Percentiles rank a stretch among this genome's conserved stretches.
Conservation (phyloP, 1,284 basidiomycete genomes). For the Ceratobasidium sp. region DNA sequence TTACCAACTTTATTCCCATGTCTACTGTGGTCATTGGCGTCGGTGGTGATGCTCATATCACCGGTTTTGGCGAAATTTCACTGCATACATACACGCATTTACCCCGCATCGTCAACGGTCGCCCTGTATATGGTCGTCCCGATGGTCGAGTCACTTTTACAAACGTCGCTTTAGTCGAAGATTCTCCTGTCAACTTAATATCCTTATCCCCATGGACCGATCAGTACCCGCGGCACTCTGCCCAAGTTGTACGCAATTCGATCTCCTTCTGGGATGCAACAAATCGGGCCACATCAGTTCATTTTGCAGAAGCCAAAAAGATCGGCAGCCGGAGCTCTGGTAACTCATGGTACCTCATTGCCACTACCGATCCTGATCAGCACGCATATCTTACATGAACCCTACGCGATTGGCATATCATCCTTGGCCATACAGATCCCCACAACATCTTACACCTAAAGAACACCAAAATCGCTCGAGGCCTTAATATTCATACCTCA, state of each 20-base stretch:
- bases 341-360: conserved; percentile 21
- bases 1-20: conserved; percentile 2
- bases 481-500: neutral
- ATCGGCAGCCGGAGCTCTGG: conserved; percentile 11
- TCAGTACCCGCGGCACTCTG: neutral
- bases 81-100: neutral
- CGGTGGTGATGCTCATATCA: neutral
- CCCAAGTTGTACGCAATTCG: neutral
- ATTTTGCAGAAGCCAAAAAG: conserved; percentile 5
- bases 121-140: conserved; percentile 1
- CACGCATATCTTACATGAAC: neutral
- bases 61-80: conserved; percentile 10
- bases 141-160: neutral
- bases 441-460: conserved; percentile 1
- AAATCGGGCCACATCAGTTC: too few relatives aligned
- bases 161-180: conserved; percentile 3
- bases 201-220: conserved; percentile 31
- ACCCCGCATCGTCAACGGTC: neutral
- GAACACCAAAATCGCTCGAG: neutral
- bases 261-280: conserved; percentile 14
- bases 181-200: conserved; percentile 23
- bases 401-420: conserved; percentile 27
- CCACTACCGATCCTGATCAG: conserved; percentile 13
- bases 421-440: conserved; percentile 29
- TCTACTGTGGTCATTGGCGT: neutral